Evolutionary conservation across 2,329 filamentous ascomycete species (phyloP).

Genomic region (Chaetomium sp.): DNA sequence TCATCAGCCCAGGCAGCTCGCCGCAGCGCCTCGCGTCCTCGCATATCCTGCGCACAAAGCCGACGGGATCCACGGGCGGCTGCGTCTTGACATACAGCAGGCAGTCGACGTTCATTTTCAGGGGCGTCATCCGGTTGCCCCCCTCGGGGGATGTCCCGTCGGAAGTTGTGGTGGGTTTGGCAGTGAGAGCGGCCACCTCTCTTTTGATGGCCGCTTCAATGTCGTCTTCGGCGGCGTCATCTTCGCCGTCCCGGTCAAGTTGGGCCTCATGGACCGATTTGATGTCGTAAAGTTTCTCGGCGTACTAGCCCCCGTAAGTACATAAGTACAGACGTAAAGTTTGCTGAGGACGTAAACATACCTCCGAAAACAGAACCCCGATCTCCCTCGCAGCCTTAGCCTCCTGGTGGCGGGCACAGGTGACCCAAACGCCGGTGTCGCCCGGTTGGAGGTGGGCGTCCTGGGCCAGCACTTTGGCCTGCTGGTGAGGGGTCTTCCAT

Average conservation of each 20-base stretch:
- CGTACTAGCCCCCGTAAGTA: constrained; percentile 55
- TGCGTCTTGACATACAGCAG: constrained; percentile 63
- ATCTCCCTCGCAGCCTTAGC: constrained; percentile 69
- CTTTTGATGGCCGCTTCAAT: constrained; percentile 73
- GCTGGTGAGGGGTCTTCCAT: constrained; percentile 64
- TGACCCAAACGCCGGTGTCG: constrained; percentile 76
- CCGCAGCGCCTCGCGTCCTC: constrained; percentile 52
- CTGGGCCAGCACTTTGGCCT: constrained; percentile 50
- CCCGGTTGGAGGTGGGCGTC: constrained; percentile 62
- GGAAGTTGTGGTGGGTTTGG: constrained; percentile 38
- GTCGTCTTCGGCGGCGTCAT: constrained; percentile 56
- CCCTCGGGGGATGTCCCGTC: background rate
- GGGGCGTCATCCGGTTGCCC: constrained; percentile 49
- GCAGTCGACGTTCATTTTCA: constrained; percentile 62
- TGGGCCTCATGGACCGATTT: constrained; percentile 39
- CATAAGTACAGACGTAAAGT: background rate
- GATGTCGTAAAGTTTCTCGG: constrained; percentile 61
- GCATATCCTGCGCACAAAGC: constrained; percentile 58
- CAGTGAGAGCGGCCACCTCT: constrained; percentile 67
- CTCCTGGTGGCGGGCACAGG: constrained; percentile 72
- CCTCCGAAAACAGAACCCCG: constrained; percentile 65
- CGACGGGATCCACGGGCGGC: constrained; percentile 57
- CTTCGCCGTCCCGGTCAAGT: constrained; percentile 39
- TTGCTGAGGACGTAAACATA: constrained; percentile 41
- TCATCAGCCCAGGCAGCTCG: constrained; percentile 46